Evolutionary conservation across 2,329 filamentous ascomycete genomes (phyloP), one percentile per base, ranked within the genome.

Genomic region (Chaetomium sp.): DNA sequence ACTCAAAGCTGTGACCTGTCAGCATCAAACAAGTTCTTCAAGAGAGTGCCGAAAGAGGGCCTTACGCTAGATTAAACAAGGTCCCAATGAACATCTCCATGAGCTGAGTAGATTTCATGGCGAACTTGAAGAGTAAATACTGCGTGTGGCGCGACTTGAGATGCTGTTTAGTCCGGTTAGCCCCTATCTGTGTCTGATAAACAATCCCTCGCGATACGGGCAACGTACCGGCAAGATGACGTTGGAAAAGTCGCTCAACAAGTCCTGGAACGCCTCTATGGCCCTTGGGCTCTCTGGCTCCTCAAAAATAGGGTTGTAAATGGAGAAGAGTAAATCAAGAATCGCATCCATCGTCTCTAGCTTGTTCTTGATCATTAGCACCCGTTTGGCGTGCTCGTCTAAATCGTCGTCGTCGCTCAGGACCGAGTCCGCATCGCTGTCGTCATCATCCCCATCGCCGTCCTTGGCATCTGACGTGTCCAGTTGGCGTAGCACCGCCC

Each of bases 71-170:
- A 58, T 87, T 79, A 41, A 89, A 81, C 61, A 92, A 87, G 32
- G 85, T 86, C 37, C 87, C 87, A 44, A 89, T 86, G 66, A 97
- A 97, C 49, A 85, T 82, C 66, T 94, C 89, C 56, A 89, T 86
- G 48, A 96, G 82, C 45, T 81, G 79, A 35, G 88, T 85, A 7
- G 89, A 88, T 56, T 81, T 82, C 70, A 99, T 92, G 12, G 89
- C 88, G 68, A 95, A 96, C 72, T 96, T 92, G 72, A 99, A 99
- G 50, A 97, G 80, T 48, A 99, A 81, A 65, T 97, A 99, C 66
- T 99, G 94, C 0, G 91, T 91, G 69, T 97, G 92, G 37, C 94
- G 86, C 32, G 91, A 95, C 63, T 90, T 65, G 32, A 64, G 60
- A 49, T 63, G 59, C 60, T 62, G 55, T 6, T 27, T 27, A 3